Percentiles rank a stretch among this genome's conserved stretches.
phyloP scores from a whole-genome alignment of 106 monocot species.

The Dendrobium catenatum region DNA sequence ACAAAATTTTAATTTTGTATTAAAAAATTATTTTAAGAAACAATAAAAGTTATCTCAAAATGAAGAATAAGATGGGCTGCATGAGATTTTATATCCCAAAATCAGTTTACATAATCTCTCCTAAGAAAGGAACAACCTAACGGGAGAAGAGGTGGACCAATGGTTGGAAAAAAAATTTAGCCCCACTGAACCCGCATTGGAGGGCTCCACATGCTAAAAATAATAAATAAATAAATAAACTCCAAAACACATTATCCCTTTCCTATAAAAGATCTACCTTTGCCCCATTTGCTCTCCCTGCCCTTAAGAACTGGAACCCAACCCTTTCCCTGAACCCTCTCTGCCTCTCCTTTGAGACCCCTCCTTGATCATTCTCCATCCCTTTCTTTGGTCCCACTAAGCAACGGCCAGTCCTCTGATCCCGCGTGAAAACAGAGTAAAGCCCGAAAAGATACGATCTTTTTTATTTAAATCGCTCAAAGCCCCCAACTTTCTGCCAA shows the following conservation, averaged over 20 bases:
- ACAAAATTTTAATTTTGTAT: too few relatives aligned
- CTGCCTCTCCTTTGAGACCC: neutral
- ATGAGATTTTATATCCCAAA: too few relatives aligned
- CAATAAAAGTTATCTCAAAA: too few relatives aligned
- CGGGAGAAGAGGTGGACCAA: too few relatives aligned
- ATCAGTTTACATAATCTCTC: too few relatives aligned
- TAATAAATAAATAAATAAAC: neutral
- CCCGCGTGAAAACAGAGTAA: neutral
- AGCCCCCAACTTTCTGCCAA: neutral
- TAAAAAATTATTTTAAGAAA: too few relatives aligned
- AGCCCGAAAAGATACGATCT: neutral
- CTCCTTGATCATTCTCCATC: too few relatives aligned
- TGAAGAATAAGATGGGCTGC: too few relatives aligned
- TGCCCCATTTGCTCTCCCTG: neutral
- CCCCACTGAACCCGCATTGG: too few relatives aligned
- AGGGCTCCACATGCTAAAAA: too few relatives aligned
- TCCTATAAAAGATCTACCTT: neutral
- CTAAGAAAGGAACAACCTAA: too few relatives aligned
- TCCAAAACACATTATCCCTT: neutral
- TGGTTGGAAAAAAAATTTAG: too few relatives aligned
- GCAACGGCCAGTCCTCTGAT: neutral
- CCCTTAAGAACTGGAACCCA: neutral
- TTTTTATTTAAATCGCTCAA: neutral
- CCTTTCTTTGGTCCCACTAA: neutral
- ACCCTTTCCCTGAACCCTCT: neutral